phyloP scores from a whole-genome alignment of 1,284 basidiomycete genomes.

The Ganoderma boninense region DNA sequence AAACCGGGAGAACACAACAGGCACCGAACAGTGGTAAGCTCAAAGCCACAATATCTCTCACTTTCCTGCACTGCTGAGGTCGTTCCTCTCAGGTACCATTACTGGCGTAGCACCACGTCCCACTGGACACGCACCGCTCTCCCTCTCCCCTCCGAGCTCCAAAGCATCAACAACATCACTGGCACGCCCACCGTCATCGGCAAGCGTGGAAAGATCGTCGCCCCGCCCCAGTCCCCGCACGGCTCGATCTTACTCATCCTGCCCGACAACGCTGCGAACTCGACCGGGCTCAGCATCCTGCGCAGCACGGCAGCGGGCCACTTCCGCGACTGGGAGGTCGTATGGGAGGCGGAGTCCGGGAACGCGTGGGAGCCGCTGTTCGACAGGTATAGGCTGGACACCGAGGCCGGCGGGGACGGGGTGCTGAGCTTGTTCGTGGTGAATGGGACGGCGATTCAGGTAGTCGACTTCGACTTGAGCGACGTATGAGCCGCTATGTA shows the following conservation, averaged over 20 bases:
- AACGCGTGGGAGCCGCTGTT: constrained; percentile 49
- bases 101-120: constrained; percentile 48
- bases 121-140: constrained; percentile 50
- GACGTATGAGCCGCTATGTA: constrained; percentile 13
- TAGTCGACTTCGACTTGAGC: constrained; percentile 43
- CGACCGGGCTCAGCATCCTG: constrained; percentile 47
- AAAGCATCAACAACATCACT: constrained; percentile 48
- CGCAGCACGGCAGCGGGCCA: constrained; percentile 44
- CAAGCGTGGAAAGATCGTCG: constrained; percentile 51
- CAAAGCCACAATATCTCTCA: neutral
- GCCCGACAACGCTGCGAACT: constrained; percentile 49
- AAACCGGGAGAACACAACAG: constrained; percentile 53
- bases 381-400: constrained; percentile 45
- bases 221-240: constrained; percentile 30
- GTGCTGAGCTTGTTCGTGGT: constrained; percentile 49
- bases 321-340: constrained; percentile 48
- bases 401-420: constrained; percentile 35
- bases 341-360: constrained; percentile 46
- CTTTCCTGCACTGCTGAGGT: neutral
- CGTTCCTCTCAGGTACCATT: constrained; percentile 46
- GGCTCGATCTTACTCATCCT: constrained; percentile 45
- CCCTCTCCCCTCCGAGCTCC: constrained; percentile 39
- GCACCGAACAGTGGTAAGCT: constrained; percentile 47
- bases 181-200: constrained; percentile 51
- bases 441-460: constrained; percentile 46